phyloP scores from a whole-genome alignment of 352 stramenopile species.

The Globisporangium splendens region DNA sequence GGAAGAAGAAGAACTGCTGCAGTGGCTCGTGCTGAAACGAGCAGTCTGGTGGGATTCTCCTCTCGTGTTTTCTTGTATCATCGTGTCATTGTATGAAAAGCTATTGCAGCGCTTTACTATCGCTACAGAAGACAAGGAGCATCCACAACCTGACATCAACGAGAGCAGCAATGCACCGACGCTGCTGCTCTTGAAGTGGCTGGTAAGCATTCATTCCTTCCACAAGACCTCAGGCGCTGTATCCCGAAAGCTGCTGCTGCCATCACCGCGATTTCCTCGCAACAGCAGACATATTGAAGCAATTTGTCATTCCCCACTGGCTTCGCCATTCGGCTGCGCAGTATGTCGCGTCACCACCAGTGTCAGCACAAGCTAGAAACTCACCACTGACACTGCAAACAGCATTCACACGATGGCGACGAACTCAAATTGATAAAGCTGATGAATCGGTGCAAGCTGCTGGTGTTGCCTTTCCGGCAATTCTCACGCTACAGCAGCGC shows the following conservation, averaged over 20 bases:
- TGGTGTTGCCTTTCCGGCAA: neutral
- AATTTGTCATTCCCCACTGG: constrained; percentile 30
- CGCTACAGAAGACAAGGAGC: neutral
- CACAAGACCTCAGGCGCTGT: constrained; percentile 28
- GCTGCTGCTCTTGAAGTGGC: constrained; percentile 1
- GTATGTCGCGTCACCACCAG: neutral
- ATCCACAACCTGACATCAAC: neutral
- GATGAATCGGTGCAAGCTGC: neutral
- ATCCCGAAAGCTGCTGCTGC: constrained; percentile 24
- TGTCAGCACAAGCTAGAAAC: neutral
- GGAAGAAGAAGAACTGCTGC: neutral
- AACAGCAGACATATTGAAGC: constrained; percentile 11
- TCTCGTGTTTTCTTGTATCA: constrained; percentile 1
- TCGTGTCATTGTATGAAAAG: neutral
- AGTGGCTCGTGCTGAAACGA: constrained; percentile 5
- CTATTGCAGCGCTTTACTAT: no score
- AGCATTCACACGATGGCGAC: constrained; percentile 4
- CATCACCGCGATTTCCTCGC: constrained; percentile 15
- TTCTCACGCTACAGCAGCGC: neutral
- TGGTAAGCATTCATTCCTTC: constrained; percentile 8
- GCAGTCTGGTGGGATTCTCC: constrained; percentile 9
- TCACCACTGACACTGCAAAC: neutral
- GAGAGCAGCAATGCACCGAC: neutral
- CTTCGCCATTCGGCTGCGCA: constrained; percentile 14
- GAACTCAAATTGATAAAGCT: neutral